phyloP scores from a whole-genome alignment of 2,329 filamentous ascomycete species.

The Ophiocordyceps camponoti-rufipedis region DNA sequence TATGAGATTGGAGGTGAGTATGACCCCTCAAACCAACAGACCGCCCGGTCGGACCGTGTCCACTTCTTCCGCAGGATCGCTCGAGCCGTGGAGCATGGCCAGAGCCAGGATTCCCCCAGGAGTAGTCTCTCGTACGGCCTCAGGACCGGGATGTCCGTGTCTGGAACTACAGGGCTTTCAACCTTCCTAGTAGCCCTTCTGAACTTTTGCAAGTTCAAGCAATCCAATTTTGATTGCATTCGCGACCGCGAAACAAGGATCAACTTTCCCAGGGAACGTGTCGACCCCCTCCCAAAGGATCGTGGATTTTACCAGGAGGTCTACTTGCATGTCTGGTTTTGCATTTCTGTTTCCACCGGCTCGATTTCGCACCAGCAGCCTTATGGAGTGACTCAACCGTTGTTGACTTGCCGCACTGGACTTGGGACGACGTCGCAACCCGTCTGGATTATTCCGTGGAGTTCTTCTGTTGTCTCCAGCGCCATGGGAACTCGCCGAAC shows the following conservation, averaged over 20 bases:
- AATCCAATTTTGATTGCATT: slow-evolving; percentile 8
- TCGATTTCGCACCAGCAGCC: not conserved
- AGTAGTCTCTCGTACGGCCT: not conserved
- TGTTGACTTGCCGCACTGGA: not conserved
- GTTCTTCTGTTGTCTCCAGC: not conserved
- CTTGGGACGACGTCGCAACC: not conserved
- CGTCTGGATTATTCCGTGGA: not conserved
- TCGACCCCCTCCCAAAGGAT: not conserved
- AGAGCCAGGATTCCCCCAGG: not conserved
- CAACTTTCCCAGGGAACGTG: not conserved
- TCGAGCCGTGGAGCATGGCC: not conserved
- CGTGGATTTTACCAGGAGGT: not conserved
- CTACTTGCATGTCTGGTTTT: not conserved
- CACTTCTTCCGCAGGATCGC: not conserved
- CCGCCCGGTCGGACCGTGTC: not conserved
- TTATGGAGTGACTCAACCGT: not conserved
- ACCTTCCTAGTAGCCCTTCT: not conserved
- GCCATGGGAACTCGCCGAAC: not conserved
- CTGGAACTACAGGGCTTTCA: not conserved
- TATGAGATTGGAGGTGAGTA: slow-evolving; percentile 1
- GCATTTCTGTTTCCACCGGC: not conserved
- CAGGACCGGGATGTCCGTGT: not conserved
- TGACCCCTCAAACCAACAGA: not conserved
- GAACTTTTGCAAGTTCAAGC: slow-evolving; percentile 5
- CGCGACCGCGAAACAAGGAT: slow-evolving; percentile 6